These are phyloP conservation scores for Penicillium fuscoglaucum DNA, from an alignment of 2,329 filamentous ascomycete genomes.

Conservation along the genomic window DNA sequence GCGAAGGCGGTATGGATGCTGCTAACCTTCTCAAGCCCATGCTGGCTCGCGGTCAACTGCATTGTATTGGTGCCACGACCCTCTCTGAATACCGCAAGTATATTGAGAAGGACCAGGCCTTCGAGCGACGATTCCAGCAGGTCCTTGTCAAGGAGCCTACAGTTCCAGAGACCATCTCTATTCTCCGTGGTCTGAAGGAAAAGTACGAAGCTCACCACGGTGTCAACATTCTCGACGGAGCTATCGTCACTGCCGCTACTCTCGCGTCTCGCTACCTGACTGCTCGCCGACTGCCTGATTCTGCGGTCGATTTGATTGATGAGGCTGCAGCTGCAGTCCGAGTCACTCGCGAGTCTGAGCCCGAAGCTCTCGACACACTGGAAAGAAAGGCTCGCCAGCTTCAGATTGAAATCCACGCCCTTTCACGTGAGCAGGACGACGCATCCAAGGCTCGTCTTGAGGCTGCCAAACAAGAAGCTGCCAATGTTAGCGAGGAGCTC, in stretches of 20 bases:
- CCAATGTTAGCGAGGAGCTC: constrained; percentile 91
- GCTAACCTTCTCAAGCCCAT: constrained; percentile 97
- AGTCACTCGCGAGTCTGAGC: constrained; percentile 92
- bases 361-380: constrained; percentile 90
- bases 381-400: constrained; percentile 88
- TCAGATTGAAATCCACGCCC: constrained; percentile 94
- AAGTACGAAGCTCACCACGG: constrained; percentile 98
- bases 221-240: constrained; percentile 92
- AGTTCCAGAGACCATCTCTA: constrained; percentile 88
- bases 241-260: constrained; percentile 87
- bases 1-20: constrained; percentile 97
- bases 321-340: constrained; percentile 96
- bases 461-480: constrained; percentile 83
- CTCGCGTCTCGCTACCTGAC: constrained; percentile 93
- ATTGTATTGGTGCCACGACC: constrained; percentile 97
- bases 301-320: constrained; percentile 93
- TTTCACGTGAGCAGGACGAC: constrained; percentile 92
- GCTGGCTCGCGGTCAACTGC: constrained; percentile 92
- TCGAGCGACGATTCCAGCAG: constrained; percentile 98
- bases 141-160: constrained; percentile 93
- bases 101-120: constrained; percentile 97
- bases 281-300: constrained; percentile 85
- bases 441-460: constrained; percentile 81
- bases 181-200: constrained; percentile 96
- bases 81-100: constrained; percentile 96